Evolutionary conservation across 345 rosid species (phyloP), one percentile per base, ranked within the genome.

Genomic region (Dipteronia dyeriana): DNA sequence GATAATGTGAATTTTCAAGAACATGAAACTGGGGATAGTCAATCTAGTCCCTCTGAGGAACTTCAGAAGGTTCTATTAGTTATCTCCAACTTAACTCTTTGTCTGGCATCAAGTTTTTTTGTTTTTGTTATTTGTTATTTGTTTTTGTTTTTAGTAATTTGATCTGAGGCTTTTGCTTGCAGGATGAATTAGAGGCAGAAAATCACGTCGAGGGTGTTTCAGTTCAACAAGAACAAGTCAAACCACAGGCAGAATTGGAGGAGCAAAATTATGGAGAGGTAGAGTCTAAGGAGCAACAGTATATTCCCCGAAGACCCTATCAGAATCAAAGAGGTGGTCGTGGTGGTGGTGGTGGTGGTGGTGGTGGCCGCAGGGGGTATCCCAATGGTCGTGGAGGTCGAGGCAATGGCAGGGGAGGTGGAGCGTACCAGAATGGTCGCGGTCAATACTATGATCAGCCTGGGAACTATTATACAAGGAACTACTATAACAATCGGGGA

Each of bases 301-400:
- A 82, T 69, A 70, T n/a, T 54, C 87, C 83, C 12, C 90, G 95
- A 45, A 89, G 98, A 68, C 63, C 84, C 70, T 81, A 85, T 78
- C 96, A 85, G 86, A 90, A 88, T 85, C 90, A 90, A 73, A 85
- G 95, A 81, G 92, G 91, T 41, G 90, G 90, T 73, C 86, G 90
- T n/a, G 79, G 92, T 43, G 38, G 38, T 31, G 38, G 38, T 31
- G 38, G 38, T 34, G 38, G 91, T 47, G 90, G 90, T 73, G 84
- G 90, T 23, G 87, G 93, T 78, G 90, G 93, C 26, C 86, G 92
- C 7, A 86, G 92, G 67, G 95, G 94, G 47, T 85, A 89, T 70
- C 77, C 86, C 63, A 92, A 88, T 79, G 97, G 93, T 29, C 91
- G 91, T 59, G 95, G 97, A 43, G 94, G 97, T 64, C 85, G 92